phyloP scores from a whole-genome alignment of 2,329 filamentous ascomycete species.

The Colletotrichum sp. region DNA sequence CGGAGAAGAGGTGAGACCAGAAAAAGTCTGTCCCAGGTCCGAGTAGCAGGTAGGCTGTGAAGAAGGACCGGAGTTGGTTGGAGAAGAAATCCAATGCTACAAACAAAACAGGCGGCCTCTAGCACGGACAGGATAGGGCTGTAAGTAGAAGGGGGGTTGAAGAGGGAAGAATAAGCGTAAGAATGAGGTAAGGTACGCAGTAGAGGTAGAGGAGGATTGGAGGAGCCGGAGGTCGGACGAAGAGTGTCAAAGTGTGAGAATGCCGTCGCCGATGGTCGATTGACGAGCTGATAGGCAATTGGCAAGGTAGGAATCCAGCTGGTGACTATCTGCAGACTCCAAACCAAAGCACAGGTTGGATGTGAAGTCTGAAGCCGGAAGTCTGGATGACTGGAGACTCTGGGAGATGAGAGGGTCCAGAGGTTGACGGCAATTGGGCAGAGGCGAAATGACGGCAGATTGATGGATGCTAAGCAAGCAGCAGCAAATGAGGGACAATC shows the following conservation, averaged over 20 bases:
- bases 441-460: conserved; percentile 20
- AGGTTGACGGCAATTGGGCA: conserved; percentile 9
- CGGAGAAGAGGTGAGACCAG: not conserved
- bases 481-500: conserved; percentile 17
- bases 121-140: conserved; percentile 3
- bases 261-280: not conserved
- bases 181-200: not conserved
- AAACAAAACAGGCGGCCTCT: not conserved
- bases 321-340: not conserved
- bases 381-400: not conserved
- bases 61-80: not conserved
- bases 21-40: not conserved
- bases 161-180: not conserved
- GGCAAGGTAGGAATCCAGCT: not conserved
- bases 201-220: not conserved
- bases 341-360: not conserved
- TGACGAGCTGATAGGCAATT: not conserved
- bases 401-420: conserved; percentile 14
- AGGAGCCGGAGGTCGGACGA: not conserved
- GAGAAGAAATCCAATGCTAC: not conserved
- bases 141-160: not conserved
- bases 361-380: not conserved
- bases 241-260: not conserved
- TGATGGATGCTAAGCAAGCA: conserved; percentile 14
- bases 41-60: not conserved